Conservation (phyloP, 164 flowering plant species). For the Aristolochia fimbriata region DNA sequence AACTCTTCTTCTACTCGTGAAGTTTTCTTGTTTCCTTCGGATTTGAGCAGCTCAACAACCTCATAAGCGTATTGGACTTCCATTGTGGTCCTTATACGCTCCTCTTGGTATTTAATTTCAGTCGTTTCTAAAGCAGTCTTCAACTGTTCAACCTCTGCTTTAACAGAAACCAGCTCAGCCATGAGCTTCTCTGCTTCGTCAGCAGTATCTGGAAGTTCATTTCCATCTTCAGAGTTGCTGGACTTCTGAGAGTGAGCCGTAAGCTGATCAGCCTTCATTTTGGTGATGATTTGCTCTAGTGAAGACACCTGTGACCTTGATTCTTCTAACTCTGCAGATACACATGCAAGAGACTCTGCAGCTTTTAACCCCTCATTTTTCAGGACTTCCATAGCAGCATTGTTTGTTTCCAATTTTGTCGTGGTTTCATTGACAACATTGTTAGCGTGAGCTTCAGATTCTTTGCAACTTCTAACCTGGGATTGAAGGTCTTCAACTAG, state of each 20-base stretch:
- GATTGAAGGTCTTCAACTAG: slow-evolving; percentile 47
- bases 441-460: slow-evolving; percentile 62
- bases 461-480: slow-evolving; percentile 42
- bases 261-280: slow-evolving; percentile 31
- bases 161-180: slow-evolving; percentile 24
- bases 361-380: slow-evolving; percentile 37
- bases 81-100: slow-evolving; percentile 27
- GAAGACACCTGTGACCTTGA: slow-evolving; percentile 39
- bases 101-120: slow-evolving; percentile 45
- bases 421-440: slow-evolving; percentile 40
- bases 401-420: slow-evolving; percentile 53
- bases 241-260: slow-evolving; percentile 4
- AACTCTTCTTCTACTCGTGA: slow-evolving; percentile 45
- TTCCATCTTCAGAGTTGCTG: slow-evolving; percentile 1
- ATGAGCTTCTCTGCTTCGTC: slow-evolving; percentile 21
- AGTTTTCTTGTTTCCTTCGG: slow-evolving; percentile 26
- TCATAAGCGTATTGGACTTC: slow-evolving; percentile 41
- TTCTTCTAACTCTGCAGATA: slow-evolving; percentile 46
- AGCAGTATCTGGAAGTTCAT: slow-evolving; percentile 3
- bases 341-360: slow-evolving; percentile 33
- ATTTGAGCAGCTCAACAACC: slow-evolving; percentile 34
- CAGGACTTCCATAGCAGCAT: slow-evolving; percentile 40
- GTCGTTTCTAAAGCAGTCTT: slow-evolving; percentile 42
- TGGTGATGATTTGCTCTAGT: slow-evolving; percentile 45
- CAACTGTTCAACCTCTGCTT: slow-evolving; percentile 36